Evolutionary conservation across 2,329 filamentous ascomycete genomes (phyloP), one percentile per base, ranked within the genome.

Genomic region (Ceratocystis alfenasii): DNA sequence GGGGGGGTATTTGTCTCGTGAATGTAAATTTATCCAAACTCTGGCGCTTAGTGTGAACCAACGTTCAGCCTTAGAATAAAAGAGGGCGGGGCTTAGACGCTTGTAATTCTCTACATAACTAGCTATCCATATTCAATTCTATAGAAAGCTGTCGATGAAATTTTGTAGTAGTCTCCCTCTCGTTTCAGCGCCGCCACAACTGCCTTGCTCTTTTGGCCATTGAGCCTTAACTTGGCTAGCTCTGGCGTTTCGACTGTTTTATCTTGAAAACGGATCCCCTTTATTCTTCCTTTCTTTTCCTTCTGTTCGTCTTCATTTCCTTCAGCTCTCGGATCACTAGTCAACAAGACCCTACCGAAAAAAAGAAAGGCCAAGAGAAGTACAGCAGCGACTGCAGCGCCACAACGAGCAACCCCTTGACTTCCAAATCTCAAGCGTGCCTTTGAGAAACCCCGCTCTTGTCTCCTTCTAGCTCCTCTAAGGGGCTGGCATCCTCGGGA

Each of bases 31-130:
- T 36, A 8, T 50, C 46, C 22, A n/a, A 50, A 50, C 46, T 50
- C 46, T 7, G 20, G 46, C 46, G 46, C 46, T 50, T 50, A 50
- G 22, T 25, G n/a, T 20, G n/a, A 50, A 3, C 7, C 46, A 50
- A 12, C n/a, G 46, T 20, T 22, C 25, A 57, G 53, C 25, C 30
- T 7, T 30, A 3, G 45, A 48, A 20, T 17, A 20, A 48, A 20
- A 20, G 45, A 50, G 46, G 53, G 25, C 53, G 53, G 53, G 53
- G 53, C 53, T 57, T 28, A 57, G 53, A 28, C 25, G 53, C 53
- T 30, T 33, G 22, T 57, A 30, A 28, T 50, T 2, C 5, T 50
- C 46, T 50, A 50, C 46, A 50, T 50, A 33, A 57, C 5, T 50
- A 57, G 15, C 15, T 57, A 55, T 55, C 28, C 50, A 48, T 22